These are phyloP conservation scores for Blastomyces silverae DNA, from an alignment of 2,329 filamentous ascomycete species.

Conservation along the genomic window DNA sequence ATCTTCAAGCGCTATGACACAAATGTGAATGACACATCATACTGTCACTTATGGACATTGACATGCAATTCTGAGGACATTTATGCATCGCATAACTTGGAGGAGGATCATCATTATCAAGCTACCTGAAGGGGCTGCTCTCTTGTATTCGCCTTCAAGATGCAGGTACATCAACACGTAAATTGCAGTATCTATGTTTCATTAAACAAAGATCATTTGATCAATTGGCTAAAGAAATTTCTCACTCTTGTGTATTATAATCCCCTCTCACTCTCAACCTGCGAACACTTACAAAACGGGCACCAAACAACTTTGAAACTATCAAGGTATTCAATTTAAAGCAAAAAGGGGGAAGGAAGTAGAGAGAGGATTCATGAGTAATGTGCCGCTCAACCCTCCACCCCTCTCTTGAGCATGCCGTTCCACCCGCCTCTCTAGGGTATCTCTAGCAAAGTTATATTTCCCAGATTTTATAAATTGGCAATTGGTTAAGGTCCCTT, in stretches of 20 bases:
- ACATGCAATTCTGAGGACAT: background rate
- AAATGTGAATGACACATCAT: conserved; percentile 7
- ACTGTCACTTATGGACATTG: background rate
- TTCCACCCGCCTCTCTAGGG: background rate
- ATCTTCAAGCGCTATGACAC: background rate
- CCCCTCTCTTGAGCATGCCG: background rate
- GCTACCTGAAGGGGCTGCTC: background rate
- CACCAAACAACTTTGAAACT: background rate
- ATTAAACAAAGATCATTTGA: background rate
- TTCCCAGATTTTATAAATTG: background rate
- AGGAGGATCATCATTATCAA: background rate
- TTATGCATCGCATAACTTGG: background rate
- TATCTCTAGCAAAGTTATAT: background rate
- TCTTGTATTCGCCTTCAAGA: background rate
- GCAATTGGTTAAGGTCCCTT: background rate
- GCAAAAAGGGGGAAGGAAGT: background rate
- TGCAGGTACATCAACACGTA: background rate
- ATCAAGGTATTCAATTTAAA: background rate
- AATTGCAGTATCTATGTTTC: background rate
- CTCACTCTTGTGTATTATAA: background rate
- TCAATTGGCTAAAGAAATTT: background rate
- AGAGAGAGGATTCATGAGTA: background rate
- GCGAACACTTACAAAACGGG: background rate
- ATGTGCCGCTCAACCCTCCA: background rate
- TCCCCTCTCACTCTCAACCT: background rate